Conservation (phyloP, 23 red algal species). For the Cyanidium caldarium region DNA sequence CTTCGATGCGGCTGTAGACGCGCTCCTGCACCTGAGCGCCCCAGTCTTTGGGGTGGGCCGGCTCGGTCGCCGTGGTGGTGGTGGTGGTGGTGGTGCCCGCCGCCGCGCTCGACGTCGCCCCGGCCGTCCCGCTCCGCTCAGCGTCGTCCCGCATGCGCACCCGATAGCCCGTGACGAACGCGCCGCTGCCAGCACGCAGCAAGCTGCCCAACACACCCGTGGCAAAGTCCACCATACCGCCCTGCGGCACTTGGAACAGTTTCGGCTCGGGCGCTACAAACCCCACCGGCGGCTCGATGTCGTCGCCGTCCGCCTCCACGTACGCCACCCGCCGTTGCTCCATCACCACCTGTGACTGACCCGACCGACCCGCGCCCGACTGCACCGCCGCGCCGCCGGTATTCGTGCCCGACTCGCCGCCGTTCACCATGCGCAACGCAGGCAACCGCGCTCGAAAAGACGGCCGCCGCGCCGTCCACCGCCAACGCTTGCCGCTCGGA, state of each 20-base stretch:
- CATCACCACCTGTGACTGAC: no score
- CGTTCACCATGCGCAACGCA: no score
- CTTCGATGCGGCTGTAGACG: slow-evolving; percentile 34
- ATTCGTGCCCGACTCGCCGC: no score
- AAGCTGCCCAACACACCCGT: not conserved
- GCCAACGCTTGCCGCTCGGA: no score
- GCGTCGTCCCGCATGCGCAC: slow-evolving; percentile 12
- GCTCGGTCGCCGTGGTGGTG: not conserved
- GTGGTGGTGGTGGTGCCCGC: not conserved
- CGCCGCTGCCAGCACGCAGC: slow-evolving; percentile 36
- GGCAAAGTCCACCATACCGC: not conserved
- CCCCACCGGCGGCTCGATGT: slow-evolving; percentile 1
- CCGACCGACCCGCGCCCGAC: no score
- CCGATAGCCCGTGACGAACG: slow-evolving; percentile 57
- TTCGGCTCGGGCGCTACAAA: not conserved
- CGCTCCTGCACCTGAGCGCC: not conserved
- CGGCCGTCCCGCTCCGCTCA: no score
- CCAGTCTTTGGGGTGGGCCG: no score
- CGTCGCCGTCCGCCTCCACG: not conserved
- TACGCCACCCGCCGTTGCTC: not conserved
- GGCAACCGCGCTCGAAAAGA: no score
- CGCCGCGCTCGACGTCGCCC: not conserved
- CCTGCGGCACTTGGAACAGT: not conserved
- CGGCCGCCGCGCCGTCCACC: no score
- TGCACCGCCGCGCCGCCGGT: no score